These are phyloP conservation scores for Umbelopsis sp. DNA, from an alignment of 371 early-diverging fungal genomes.

Conservation along the genomic window DNA sequence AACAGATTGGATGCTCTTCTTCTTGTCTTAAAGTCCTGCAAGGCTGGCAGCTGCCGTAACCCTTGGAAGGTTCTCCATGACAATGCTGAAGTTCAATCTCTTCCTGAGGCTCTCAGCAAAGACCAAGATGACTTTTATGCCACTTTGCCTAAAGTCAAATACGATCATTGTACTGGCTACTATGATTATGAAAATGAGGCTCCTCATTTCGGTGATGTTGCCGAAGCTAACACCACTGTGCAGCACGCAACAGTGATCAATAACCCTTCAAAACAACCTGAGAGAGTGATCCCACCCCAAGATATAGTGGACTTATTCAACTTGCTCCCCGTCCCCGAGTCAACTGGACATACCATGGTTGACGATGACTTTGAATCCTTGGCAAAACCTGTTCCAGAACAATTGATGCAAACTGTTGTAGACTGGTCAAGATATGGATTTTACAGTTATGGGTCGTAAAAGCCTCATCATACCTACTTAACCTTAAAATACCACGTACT, in stretches of 20 bases:
- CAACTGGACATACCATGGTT: conserved; percentile 27
- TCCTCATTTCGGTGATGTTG: conserved; percentile 25
- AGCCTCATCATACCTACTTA: background rate
- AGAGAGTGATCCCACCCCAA: conserved; percentile 19
- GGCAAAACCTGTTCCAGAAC: conserved; percentile 33
- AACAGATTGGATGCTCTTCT: conserved; percentile 65
- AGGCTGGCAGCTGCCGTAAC: conserved; percentile 59
- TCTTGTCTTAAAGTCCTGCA: conserved; percentile 56
- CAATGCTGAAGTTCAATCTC: background rate
- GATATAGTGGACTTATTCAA: conserved; percentile 29
- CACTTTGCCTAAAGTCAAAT: conserved; percentile 34
- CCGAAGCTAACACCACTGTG: conserved; percentile 18
- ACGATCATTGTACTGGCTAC: conserved; percentile 34
- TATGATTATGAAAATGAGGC: conserved; percentile 32
- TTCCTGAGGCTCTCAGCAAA: conserved; percentile 31
- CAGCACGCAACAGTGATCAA: conserved; percentile 17
- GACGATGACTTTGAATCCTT: conserved; percentile 29
- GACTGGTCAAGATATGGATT: conserved; percentile 34
- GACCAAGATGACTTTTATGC: conserved; percentile 40
- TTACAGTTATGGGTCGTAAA: conserved; percentile 27
- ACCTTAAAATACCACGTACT: background rate
- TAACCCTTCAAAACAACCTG: conserved; percentile 17
- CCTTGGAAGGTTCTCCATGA: conserved; percentile 62
- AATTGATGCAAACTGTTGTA: conserved; percentile 28
- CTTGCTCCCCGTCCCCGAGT: conserved; percentile 27